A percentile compares a stretch with the other conserved stretches of the same genome.
Conservation (phyloP, 2,329 filamentous ascomycete species). For the Curvularia spicifera region DNA sequence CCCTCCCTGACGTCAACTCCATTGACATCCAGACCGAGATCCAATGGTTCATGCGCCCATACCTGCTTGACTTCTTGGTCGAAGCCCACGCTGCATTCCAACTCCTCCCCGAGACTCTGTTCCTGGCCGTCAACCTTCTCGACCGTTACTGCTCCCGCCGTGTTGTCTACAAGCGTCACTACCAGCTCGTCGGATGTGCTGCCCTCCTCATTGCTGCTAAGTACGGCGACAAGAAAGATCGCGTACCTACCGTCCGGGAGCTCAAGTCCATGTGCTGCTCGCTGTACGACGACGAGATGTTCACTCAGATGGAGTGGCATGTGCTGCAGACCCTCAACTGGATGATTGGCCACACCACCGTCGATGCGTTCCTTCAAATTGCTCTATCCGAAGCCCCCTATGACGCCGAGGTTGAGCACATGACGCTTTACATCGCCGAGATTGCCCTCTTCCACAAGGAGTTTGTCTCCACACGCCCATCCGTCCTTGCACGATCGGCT, state of each 20-base stretch:
- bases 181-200: slow-evolving; percentile 95
- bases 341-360: slow-evolving; percentile 93
- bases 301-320: slow-evolving; percentile 99
- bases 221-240: slow-evolving; percentile 98
- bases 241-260: slow-evolving; percentile 96
- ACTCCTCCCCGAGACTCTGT: slow-evolving; percentile 90
- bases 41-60: slow-evolving; percentile 99
- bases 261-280: slow-evolving; percentile 99
- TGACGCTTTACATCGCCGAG: slow-evolving; percentile 93
- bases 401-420: slow-evolving; percentile 88
- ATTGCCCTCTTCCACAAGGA: slow-evolving; percentile 96
- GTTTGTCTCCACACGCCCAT: slow-evolving; percentile 91
- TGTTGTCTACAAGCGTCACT: slow-evolving; percentile 98
- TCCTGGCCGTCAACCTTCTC: slow-evolving; percentile 93
- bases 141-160: slow-evolving; percentile 97
- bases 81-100: slow-evolving; percentile 96
- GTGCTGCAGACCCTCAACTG: slow-evolving; percentile 96
- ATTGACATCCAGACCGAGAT: slow-evolving; percentile 99
- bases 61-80: slow-evolving; percentile 96
- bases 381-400: slow-evolving; percentile 77
- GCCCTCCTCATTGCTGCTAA: slow-evolving; percentile 96
- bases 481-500: slow-evolving; percentile 86
- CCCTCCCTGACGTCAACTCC: slow-evolving; percentile 91
- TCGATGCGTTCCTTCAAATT: slow-evolving; percentile 90
- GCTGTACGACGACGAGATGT: slow-evolving; percentile 98